Base-by-base conservation (phyloP, 2,329 filamentous ascomycete genomes). In the Penicillium sp. region DNA sequence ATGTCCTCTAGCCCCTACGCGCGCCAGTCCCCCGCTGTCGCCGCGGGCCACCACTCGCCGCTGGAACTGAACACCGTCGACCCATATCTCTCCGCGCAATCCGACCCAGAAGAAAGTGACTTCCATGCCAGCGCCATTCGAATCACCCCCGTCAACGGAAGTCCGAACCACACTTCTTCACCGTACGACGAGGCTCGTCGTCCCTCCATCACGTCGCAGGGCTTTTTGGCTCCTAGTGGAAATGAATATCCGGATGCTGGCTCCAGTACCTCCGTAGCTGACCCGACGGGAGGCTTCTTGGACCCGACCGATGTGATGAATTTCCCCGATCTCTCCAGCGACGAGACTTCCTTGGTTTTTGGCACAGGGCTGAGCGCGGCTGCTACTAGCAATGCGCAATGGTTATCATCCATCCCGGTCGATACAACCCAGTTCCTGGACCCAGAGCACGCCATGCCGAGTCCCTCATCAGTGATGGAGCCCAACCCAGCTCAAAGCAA, bases 61-160 rank as follows among this genome's bases (percentile, higher is more conserved):
- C 73, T 71, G 47, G 69, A 75, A 37, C 64, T 72, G 43, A 70
- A 67, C 47, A 67, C 70, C 55, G 70, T 70, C 52, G 76, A 79
- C 54, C 73, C 75, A 22, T 79, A 77, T 63, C 72, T 79, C 7
- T 74, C 75, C 14, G 69, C 74, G 10, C 69, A 74, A 7, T 72
- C 73, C 10, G 73, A 75, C 58, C 73, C 69, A 3, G 77, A 80
- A 38, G 75, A 79, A 63, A 65, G 69, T 14, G 69, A 71, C 34
- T 74, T 78, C 49, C 67, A 69, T 43, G 69, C 71, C n/a, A 63
- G 69, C 31, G 71, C 69, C 12, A 69, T 77, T 61, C 68, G 71
- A 38, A 53, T 74, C 34, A 75, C 73, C 4, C 70, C 73, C 1
- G 63, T 58, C 25, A 61, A 56, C 41, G 63, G 60, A 2, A 67